Conservation (phyloP, 1,139 yeast species). For the Blastobotrys persicus region DNA sequence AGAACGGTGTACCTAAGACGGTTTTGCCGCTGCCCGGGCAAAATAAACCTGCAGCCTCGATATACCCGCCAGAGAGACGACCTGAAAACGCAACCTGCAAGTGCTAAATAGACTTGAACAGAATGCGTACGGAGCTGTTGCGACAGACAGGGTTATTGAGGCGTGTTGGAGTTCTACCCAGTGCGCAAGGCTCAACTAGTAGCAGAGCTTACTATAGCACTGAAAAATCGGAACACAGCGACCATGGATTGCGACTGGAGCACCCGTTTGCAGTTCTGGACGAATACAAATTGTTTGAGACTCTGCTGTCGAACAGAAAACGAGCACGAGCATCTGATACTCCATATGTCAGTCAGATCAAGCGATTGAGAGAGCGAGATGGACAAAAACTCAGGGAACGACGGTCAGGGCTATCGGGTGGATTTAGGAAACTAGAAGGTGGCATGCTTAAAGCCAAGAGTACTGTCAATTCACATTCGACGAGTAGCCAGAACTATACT, state of each 20-base stretch:
- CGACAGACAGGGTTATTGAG: not conserved
- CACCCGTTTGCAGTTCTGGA: conserved; percentile 17
- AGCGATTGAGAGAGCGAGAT: conserved; percentile 22
- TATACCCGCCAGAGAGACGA: not conserved
- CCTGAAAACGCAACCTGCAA: not conserved
- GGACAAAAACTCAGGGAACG: conserved; percentile 11
- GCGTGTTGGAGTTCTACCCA: not conserved
- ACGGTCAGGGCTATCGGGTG: not conserved
- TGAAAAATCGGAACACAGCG: not conserved
- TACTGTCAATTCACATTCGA: not conserved
- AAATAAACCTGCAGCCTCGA: not conserved
- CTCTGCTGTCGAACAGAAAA: conserved; percentile 18
- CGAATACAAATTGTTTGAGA: conserved; percentile 20
- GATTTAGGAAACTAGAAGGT: not conserved
- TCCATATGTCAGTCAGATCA: conserved; percentile 25
- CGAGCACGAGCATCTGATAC: conserved; percentile 13
- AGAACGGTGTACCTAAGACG: not conserved
- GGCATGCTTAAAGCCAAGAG: not conserved
- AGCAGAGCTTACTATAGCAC: not conserved
- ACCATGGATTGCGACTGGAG: conserved; percentile 5
- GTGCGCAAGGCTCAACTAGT: not conserved
- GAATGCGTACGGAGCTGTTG: conserved; percentile 1
- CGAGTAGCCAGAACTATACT: not conserved
- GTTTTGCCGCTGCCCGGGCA: not conserved
- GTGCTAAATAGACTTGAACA: not conserved